phyloP scores from a whole-genome alignment of 2,329 filamentous ascomycete species.

The Aspergillus sp. region DNA sequence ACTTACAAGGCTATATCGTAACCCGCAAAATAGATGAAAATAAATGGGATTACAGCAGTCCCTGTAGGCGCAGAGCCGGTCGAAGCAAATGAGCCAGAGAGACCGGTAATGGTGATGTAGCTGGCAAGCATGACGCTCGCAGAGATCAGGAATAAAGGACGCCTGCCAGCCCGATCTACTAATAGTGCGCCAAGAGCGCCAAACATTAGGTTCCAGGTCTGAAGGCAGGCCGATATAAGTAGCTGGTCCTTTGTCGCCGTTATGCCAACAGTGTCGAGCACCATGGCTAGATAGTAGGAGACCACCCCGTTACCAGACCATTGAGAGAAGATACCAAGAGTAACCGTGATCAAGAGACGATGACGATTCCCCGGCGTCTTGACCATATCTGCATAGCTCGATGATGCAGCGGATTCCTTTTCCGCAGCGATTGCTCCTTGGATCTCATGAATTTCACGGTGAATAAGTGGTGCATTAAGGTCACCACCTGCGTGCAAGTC shows the following conservation, averaged over 20 bases:
- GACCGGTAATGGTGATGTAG: slow-evolving; percentile 21
- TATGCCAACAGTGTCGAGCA: slow-evolving; percentile 22
- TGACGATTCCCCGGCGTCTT: slow-evolving; percentile 14
- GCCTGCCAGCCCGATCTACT: slow-evolving; percentile 21
- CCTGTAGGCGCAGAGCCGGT: slow-evolving; percentile 16
- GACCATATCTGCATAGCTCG: slow-evolving; percentile 21
- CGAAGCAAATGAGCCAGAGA: slow-evolving; percentile 23
- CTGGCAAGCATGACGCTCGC: slow-evolving; percentile 22
- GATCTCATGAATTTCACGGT: slow-evolving; percentile 21
- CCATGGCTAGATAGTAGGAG: slow-evolving; percentile 19
- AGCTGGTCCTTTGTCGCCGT: slow-evolving; percentile 16
- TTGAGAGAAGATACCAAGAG: slow-evolving; percentile 17
- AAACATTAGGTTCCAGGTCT: slow-evolving; percentile 27
- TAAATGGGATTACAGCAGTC: slow-evolving; percentile 27
- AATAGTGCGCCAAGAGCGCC: slow-evolving; percentile 18
- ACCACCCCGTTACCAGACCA: slow-evolving; percentile 30
- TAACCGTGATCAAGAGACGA: slow-evolving; percentile 15
- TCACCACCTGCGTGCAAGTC: slow-evolving; percentile 25
- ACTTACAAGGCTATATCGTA: slow-evolving; percentile 26
- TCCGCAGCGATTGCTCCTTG: slow-evolving; percentile 16
- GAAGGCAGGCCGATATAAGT: slow-evolving; percentile 16
- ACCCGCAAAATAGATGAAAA: slow-evolving; percentile 29
- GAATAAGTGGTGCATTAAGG: slow-evolving; percentile 14
- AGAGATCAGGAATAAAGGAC: slow-evolving; percentile 20
- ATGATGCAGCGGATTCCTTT: slow-evolving; percentile 10